These are phyloP conservation scores for Ganoderma boninense DNA, from an alignment of 1,284 basidiomycete genomes.

Conservation along the genomic window DNA sequence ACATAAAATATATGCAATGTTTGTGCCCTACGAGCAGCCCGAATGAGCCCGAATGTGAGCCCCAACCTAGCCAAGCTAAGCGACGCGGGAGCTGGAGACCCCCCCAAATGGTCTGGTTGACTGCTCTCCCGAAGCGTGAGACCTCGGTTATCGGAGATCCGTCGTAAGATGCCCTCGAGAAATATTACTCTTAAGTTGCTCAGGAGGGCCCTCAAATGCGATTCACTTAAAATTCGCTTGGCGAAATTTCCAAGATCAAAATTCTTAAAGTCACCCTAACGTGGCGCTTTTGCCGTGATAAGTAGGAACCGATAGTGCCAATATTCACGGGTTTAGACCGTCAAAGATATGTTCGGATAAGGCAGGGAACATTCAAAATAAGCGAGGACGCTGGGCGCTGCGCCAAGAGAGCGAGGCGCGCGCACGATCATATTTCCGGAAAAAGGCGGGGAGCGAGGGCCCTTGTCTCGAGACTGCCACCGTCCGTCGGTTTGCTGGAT, in stretches of 20 bases:
- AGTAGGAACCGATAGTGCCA: neutral
- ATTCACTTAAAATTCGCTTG: neutral
- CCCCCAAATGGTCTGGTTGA: neutral
- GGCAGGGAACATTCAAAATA: neutral
- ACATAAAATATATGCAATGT: neutral
- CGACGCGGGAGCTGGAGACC: neutral
- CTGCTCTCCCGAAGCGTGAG: neutral
- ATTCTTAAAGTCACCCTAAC: neutral
- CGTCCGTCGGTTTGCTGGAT: neutral
- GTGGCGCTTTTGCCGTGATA: neutral
- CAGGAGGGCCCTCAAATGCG: neutral
- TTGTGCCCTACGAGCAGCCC: neutral
- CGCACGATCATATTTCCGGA: neutral
- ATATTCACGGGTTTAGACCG: neutral
- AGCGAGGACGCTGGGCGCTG: conserved; percentile 3
- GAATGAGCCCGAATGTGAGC: neutral
- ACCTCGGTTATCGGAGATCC: neutral
- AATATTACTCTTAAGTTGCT: neutral
- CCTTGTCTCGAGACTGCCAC: conserved; percentile 15
- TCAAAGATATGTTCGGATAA: neutral
- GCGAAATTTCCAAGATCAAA: neutral
- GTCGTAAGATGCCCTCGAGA: neutral
- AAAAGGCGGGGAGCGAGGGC: neutral
- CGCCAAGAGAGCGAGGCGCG: conserved; percentile 2
- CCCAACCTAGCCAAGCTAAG: too few species aligned